Evolutionary conservation across 345 rosid genomes (phyloP), one percentile per base, ranked within the genome.

Genomic region (Turritis glabra): DNA sequence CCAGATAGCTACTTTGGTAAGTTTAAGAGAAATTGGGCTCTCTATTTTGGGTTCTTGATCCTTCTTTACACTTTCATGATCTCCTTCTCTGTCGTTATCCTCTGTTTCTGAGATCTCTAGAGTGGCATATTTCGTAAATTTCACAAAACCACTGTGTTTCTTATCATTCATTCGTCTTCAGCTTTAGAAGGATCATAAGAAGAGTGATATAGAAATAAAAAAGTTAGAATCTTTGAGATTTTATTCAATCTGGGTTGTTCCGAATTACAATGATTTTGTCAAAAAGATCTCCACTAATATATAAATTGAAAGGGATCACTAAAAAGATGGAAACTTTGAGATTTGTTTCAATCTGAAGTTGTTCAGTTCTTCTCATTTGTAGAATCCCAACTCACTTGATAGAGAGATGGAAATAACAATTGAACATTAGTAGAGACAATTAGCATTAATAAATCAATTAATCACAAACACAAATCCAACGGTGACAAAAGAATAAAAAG

Each of bases 11-110:
- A 92, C 75, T 86, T 92, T 61, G 97, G 90, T 2, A 95, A 95
- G 88, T 95, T 92, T 18, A 95, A 92, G 89, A 92, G 97, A 79
- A 92, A 87, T 52, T 95, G 99, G 99, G 99, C 96, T 40, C 75
- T 92, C 40, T 92, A 92, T 74, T 95, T 95, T 68, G 97, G 90
- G 7, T 92, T 92, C 89, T 81, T 92, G 86, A 84, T 95, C 79
- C 86, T 92, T 58, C 84, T 89, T 75, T 95, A 86, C 64, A 88
- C 77, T 15, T 85, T 87, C 80, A 90, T 89, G 99, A 83, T 92
- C 55, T 89, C 97, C 25, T 79, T 86, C 56, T 90, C 91, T 47
- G 97, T 88, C 35, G 97, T 87, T 5, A 27, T 92, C 77, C 97
- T 95, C 60, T 95, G 99, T 72, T 92, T 85, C 70, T 95, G 81